Base-by-base conservation (phyloP, 192 early-diverging fungal species). In the Backusella tarrabulga region DNA sequence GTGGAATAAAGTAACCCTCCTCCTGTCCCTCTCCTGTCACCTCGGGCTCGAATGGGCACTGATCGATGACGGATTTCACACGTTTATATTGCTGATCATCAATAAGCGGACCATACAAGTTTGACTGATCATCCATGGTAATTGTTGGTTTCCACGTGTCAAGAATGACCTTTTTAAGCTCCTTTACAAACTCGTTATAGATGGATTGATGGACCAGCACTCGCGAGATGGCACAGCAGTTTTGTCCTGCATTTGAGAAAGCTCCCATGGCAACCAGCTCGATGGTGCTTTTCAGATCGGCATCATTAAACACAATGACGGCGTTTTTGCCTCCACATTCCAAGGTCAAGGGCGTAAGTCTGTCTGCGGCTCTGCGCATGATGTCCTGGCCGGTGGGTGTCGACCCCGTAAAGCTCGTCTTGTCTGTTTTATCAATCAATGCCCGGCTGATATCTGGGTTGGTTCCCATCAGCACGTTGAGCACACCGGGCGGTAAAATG, bases 211-310 rank as follows among this genome's bases (percentile, higher is more conserved):
- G 92, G 34, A 93, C 91, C 73, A 90, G 90, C 11, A 95, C 84
- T 0, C 93, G 82, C 52, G 92, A 90, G 42, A 91, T 79, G 3
- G 88, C 92, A 77, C 93, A 94, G 81, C 94, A 95, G 75, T 89
- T 91, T 83, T 95, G 93, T 0, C 93, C 92, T 3, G 89, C 81
- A 74, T 95, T 95, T 50, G 80, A 80, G 77, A 88, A 87, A 54
- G 85, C 85, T 3, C 87, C 87, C 68, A 79, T 76, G 4, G 83
- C 80, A 6, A 87, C 83, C 56, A 80, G 63, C 56, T 80, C 29
- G 34, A 81, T 87, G 1, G 86, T 85, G 35, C 81, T 74, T 21
- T 85, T 77, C 42, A 90, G 75, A 50, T 90, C 85, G 9, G 81
- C 87, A 70, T 87, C 89, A 2, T 84, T 77, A 77, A 80, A 82